Conservation (phyloP, 164 flowering plant species). For the Taxillus chinensis region DNA sequence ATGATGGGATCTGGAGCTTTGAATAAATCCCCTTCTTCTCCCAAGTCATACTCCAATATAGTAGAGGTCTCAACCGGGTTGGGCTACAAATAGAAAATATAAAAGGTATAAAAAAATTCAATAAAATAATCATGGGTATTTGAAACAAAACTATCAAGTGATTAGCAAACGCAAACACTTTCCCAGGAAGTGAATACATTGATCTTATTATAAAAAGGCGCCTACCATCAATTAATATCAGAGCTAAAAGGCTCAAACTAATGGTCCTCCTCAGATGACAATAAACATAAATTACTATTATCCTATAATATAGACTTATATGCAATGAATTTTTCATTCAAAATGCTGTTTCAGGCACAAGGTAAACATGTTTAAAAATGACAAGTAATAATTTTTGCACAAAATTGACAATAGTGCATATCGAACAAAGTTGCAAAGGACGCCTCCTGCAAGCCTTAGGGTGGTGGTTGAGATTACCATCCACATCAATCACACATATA, state of each 20-base stretch:
- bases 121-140: neutral
- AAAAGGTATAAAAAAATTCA: neutral
- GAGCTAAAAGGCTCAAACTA: too few species aligned
- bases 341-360: neutral
- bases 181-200: neutral
- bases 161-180: neutral
- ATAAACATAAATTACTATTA: too few species aligned
- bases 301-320: neutral
- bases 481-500: too few species aligned
- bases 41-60: conserved; percentile 65
- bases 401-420: too few species aligned
- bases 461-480: too few species aligned
- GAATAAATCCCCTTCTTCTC: conserved; percentile 87
- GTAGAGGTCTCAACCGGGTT: conserved; percentile 35
- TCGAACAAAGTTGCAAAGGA: too few species aligned
- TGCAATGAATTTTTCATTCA: neutral
- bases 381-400: neutral
- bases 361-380: neutral
- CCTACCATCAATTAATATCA: too few species aligned
- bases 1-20: conserved; percentile 77
- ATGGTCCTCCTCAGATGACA: too few species aligned
- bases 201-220: too few species aligned
- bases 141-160: neutral
- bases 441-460: too few species aligned
- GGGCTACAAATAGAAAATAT: conserved; percentile 19